Conservation (phyloP, 192 early-diverging fungal species). For the Chytriomyces sp. region DNA sequence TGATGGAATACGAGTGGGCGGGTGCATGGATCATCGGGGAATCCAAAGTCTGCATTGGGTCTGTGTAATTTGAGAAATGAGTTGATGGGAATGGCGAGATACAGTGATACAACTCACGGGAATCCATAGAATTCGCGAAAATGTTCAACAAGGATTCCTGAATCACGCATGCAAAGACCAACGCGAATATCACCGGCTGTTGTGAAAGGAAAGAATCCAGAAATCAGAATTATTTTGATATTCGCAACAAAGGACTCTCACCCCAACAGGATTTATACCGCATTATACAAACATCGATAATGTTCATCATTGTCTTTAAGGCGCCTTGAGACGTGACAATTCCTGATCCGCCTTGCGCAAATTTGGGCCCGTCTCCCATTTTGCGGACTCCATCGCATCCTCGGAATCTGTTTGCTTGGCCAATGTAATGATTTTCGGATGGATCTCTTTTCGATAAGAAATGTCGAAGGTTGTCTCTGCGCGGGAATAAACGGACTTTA, state of each 20-base stretch:
- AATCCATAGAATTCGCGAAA: slow-evolving; percentile 28
- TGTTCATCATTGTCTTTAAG: background rate
- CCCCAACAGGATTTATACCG: slow-evolving; percentile 39
- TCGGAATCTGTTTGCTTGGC: slow-evolving; percentile 42
- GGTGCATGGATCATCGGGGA: slow-evolving; percentile 45
- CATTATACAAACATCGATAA: slow-evolving; percentile 39
- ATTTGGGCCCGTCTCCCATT: slow-evolving; percentile 41
- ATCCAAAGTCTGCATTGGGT: slow-evolving; percentile 28
- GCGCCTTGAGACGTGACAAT: slow-evolving; percentile 43
- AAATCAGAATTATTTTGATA: background rate
- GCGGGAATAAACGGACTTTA: too few species aligned
- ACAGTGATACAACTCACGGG: slow-evolving; percentile 15
- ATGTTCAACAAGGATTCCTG: slow-evolving; percentile 34
- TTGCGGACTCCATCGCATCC: slow-evolving; percentile 45
- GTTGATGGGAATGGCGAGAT: background rate
- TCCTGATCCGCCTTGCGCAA: slow-evolving; percentile 50
- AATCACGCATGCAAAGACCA: slow-evolving; percentile 50
- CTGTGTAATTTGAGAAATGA: background rate
- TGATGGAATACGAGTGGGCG: slow-evolving; percentile 51
- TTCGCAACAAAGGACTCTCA: background rate
- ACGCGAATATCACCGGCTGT: slow-evolving; percentile 47
- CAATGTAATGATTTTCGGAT: slow-evolving; percentile 51
- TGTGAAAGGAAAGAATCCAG: background rate
- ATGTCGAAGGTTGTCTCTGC: too few species aligned
- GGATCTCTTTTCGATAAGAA: too few species aligned